phyloP scores from a whole-genome alignment of 176 grass and related monocot species.

The Cocos nucifera region DNA sequence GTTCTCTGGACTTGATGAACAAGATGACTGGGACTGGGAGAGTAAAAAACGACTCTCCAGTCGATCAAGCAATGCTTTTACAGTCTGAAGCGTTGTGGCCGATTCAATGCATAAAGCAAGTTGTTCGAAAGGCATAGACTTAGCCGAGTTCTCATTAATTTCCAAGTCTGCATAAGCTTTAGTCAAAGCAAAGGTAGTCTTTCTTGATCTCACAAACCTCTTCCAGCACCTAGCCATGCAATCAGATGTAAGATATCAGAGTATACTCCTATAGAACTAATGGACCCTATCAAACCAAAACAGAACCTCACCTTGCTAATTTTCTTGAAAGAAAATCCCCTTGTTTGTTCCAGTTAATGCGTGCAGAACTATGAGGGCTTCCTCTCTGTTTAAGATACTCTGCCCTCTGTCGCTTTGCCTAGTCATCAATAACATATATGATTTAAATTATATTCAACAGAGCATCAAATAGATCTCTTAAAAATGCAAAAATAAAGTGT shows the following conservation, averaged over 20 bases:
- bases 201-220: conserved; percentile 71
- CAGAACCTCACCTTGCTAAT: conserved; percentile 51
- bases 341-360: conserved; percentile 45
- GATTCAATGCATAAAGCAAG: conserved; percentile 73
- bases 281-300: background rate
- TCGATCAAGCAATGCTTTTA: conserved; percentile 73
- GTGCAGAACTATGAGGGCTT: conserved; percentile 47
- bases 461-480: too few species aligned
- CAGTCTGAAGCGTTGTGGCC: conserved; percentile 36
- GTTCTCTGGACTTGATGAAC: conserved; percentile 41
- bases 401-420: conserved; percentile 75
- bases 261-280: too few species aligned
- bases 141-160: conserved; percentile 67
- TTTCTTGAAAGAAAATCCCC: conserved; percentile 70
- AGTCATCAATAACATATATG: conserved; percentile 7
- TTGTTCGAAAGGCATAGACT: conserved; percentile 85
- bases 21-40: conserved; percentile 28
- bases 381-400: conserved; percentile 86
- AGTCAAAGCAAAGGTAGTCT: conserved; percentile 49
- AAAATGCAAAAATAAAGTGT: too few species aligned
- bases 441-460: background rate
- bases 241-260: background rate
- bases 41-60: conserved; percentile 50
- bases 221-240: conserved; percentile 62
- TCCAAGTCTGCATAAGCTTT: conserved; percentile 60